Base-by-base conservation (phyloP, 305 asterid genomes). In the Solanum hybrid region DNA sequence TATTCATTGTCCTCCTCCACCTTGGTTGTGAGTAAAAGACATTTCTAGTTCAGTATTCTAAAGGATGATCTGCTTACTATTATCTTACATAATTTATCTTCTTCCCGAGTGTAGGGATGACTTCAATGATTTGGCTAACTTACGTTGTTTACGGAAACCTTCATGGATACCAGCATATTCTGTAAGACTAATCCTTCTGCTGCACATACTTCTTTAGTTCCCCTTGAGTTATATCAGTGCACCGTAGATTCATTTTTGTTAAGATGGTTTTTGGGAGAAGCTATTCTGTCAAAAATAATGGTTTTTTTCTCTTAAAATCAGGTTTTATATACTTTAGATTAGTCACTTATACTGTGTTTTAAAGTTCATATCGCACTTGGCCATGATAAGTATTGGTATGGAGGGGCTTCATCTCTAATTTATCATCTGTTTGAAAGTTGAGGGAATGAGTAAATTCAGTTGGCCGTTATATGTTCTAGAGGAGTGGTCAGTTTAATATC, bases 1-100 rank as follows among this genome's bases (percentile, higher is more conserved):
- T 91, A 93, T 96, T 87, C 99, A 97, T 94, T 96, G 99, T 89
- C 99, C 99, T 89, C 99, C 99, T 88, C 98, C 98, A 78, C 91
- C 96, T 33, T 97, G 98, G 99, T 91, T 96, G 99, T 96, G 92
- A 95, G 99, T 96, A 91, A 87, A 68, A 91, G 10, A 5, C 76
- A 57, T 88, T 77, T 51, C 15, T 68, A 51, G 41, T 88, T 45
- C 20, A 29, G 38, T 84, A 32, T 84, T 84, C 20, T 84, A 31
- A 51, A 57, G 24, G 75, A 31, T 6, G 39, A 84, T 45, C 15
- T 84, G 38, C 10, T 84, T 41, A 84, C 38, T 27, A 51, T 33
- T 76, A 24, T 68, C 88, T 91, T 90, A 89, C 89, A 79, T 89
- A 29, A 70, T 76, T 87, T 79, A 38, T 77, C 79, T 88, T 83